These are phyloP conservation scores for Hypoxylon sp. DNA, from an alignment of 2,329 filamentous ascomycete species.

Conservation along the genomic window DNA sequence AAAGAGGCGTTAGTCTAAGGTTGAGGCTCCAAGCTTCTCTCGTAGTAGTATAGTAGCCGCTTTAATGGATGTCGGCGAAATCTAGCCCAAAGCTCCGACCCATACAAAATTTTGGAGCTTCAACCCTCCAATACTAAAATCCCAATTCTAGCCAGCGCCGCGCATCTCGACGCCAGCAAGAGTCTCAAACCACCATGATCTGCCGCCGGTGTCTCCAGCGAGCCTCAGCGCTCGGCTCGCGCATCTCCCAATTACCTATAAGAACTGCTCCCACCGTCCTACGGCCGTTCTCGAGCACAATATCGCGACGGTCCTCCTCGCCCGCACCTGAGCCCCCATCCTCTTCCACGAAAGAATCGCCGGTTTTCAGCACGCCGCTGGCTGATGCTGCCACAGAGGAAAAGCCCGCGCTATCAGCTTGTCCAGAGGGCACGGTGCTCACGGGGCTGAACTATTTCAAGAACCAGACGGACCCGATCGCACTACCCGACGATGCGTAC, in stretches of 20 bases:
- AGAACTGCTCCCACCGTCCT: constrained; percentile 42
- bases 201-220: constrained; percentile 66
- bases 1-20: background rate
- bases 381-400: constrained; percentile 44
- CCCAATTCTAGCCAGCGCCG: constrained; percentile 15
- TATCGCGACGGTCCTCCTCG: constrained; percentile 53
- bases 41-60: background rate
- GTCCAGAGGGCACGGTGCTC: constrained; percentile 77
- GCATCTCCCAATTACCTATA: constrained; percentile 37
- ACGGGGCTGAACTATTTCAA: constrained; percentile 85
- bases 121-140: constrained; percentile 22
- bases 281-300: constrained; percentile 60
- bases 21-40: constrained; percentile 6
- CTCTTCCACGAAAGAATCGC: constrained; percentile 45
- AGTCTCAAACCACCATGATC: constrained; percentile 54
- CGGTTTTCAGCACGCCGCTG: constrained; percentile 51
- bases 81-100: constrained; percentile 49
- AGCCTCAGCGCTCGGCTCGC: constrained; percentile 55
- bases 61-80: constrained; percentile 45
- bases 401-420: constrained; percentile 62
- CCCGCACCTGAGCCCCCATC: constrained; percentile 55
- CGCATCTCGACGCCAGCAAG: constrained; percentile 9
- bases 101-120: constrained; percentile 54
- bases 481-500: constrained; percentile 81
- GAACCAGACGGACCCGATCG: constrained; percentile 79